Evolutionary conservation across 1,139 yeast genomes (phyloP), one percentile per base, ranked within the genome.

Genomic region (Geotrichum citri-aurantii): DNA sequence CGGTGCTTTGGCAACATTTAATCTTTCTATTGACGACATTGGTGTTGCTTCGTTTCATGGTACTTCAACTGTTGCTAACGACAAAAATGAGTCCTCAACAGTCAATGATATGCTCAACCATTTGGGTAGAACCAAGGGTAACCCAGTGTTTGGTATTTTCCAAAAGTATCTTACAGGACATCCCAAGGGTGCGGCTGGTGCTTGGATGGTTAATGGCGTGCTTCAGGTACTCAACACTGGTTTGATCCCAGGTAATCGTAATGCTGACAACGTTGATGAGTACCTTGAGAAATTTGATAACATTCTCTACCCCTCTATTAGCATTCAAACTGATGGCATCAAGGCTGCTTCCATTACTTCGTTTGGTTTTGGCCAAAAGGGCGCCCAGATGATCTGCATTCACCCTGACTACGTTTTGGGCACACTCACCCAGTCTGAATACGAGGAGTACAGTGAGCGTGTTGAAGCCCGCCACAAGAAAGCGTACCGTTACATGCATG

Each of bases 181-280:
- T 80, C 99, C 99, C 71, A 93, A 93, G 86, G 99, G 99, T 83
- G 99, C 99, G 67, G 99, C 99, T 60, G 99, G 97, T 81, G 98
- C 99, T 62, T 93, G 99, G 99, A 93, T 93, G 99, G 80, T 93
- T 82, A 95, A 93, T 76, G 99, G 99, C 77, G 97, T 92, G 62
- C 80, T 93, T 67, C 99, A 93, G 80, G 86, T 92, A 66, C 81
- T 93, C 75, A 87, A 89, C 77, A 75, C 88, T 69, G 98, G 99
- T 76, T 73, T 92, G 70, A 96, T 93, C 68, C 99, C 99, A 66
- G 99, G 99, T 76, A 93, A 93, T 81, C 85, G 97, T 77, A 93
- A 93, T 71, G 99, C 99, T 61, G 99, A 93, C 77, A 93, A 93
- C 73, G 84, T 93, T 70, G 46, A 93, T 76, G 79, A 84, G 70